Evolutionary conservation across 768 basidiomycete species (phyloP), one percentile per base, ranked within the genome.

Genomic region (Lactarius indigo): DNA sequence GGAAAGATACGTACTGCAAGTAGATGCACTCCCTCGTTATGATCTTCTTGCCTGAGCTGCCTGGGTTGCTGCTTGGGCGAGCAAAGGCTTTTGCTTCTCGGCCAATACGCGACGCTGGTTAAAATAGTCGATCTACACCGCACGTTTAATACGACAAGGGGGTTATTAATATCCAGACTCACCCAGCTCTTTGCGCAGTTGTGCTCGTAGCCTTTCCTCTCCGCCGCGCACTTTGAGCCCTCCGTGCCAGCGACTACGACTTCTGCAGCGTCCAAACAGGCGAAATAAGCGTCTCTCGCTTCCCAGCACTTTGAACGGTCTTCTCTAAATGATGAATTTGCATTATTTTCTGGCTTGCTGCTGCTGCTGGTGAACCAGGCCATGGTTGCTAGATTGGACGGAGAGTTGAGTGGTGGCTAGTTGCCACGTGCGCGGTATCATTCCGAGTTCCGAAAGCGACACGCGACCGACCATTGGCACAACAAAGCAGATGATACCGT

Each of bases 181-280:
- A 94, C 94, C 94, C 94, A 96, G 77, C 94, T 95, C 76, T 86
- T 88, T 2, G 92, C 92, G 74, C 94, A 96, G 70, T 82, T 86
- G 65, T 78, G 77, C 62, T 91, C 85, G 76, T 96, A 98, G 5
- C 61, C 72, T 41, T 76, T 78, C 68, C 83, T 84, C 75, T 91
- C 82, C 15, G 75, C 72, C 4, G 79, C 72, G 73, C 95, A 98
- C 12, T 81, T 79, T 42, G 72, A 78, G 5, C 78, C 79, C 69
- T 91, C 92, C 70, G 90, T 88, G 10, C 93, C 93, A 0, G 93
- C 84, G 68, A 89, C 88, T 37, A 90, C 78, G 20, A 96, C 84
- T 41, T 81, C 82, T 12, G 78, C 82, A 47, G 77, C 77, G 76
- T 96, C 92, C 57, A 98, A 81, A 76, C 96, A 98, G 4, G 80